Evolutionary conservation across 345 rosid genomes (phyloP), one percentile per base, ranked within the genome.

Genomic region (Citropsis articulata): DNA sequence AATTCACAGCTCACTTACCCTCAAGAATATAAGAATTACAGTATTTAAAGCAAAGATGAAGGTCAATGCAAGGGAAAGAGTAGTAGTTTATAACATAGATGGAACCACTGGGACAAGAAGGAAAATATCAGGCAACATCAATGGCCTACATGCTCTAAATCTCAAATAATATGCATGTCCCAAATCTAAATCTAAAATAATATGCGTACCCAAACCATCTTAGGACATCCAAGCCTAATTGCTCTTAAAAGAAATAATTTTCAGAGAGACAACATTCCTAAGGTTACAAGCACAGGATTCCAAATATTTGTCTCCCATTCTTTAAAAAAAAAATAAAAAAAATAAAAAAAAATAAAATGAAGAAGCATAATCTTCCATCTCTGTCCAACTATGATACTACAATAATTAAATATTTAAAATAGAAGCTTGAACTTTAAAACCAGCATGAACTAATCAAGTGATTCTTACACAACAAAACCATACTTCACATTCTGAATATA

Each of bases 381-480:
- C 50, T 28, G 59, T 9, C 30, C 57, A 27, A 12, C 33, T 19
- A 36, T 9, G 18, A 77, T 10, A 67, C 56, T n/a, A 27, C n/a
- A 22, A 9, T 70, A 50, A 66, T 30, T 56, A 72, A n/a, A 35
- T 22, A 4, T 14, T 50, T 63, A 57, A 59, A 33, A 25, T n/a
- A 50, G 36, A 74, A 50, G 24, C 53, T 45, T 60, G 24, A 74
- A 30, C 53, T 42, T 72, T 30, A 30, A 53, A 42, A 28, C 18
- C 28, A 73, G 42, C 21, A 59, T 40, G 16, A 45, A n/a, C 66
- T 60, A 79, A 60, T 50, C 64, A 59, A 59, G 63, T 66, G 19
- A 18, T 75, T 62, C 62, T 64, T 69, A 55, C 40, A 38, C 63
- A 62, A 33, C 75, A 27, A 71, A 75, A 69, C 38, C 33, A 30